Percentiles rank a stretch among this genome's conserved stretches.
phyloP scores from a whole-genome alignment of 1,284 basidiomycete genomes.

The Puccinia coronata region DNA sequence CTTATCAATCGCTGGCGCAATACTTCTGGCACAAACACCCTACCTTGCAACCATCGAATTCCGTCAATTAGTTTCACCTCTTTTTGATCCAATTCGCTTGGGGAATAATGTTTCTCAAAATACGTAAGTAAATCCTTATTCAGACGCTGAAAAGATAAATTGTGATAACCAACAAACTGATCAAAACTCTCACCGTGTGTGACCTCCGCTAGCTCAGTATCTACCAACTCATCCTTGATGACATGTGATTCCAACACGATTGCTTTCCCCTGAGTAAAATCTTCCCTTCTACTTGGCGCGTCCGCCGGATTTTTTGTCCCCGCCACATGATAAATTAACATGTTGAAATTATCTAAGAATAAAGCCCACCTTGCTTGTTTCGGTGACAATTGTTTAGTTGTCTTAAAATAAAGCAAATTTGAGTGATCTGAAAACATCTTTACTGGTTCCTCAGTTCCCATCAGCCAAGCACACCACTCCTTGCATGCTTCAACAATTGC shows the following conservation, averaged over 20 bases:
- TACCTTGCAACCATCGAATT: not conserved
- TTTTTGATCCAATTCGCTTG: not conserved
- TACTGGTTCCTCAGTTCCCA: not conserved
- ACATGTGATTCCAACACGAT: not conserved
- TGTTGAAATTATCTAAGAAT: constrained; percentile 13
- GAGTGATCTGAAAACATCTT: constrained; percentile 8
- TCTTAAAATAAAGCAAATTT: constrained; percentile 35
- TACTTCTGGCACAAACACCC: not conserved
- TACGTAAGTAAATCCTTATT: not conserved
- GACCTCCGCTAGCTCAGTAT: not conserved
- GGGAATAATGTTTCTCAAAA: not conserved
- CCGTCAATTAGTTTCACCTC: not conserved
- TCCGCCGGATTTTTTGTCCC: constrained; percentile 22
- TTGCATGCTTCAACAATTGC: constrained; percentile 18
- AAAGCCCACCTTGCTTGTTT: constrained; percentile 3
- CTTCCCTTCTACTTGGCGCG: not conserved
- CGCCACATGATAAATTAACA: not conserved
- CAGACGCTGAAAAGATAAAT: constrained; percentile 2
- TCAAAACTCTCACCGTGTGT: not conserved
- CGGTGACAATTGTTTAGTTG: not conserved
- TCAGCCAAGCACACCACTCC: constrained; percentile 2
- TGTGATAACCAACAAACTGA: no score
- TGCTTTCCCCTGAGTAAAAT: not conserved
- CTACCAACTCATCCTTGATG: not conserved
- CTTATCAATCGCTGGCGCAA: not conserved